A percentile compares a stretch with the other conserved stretches of the same genome.
Conservation (phyloP, 2,329 filamentous ascomycete genomes). For the Fusarium sp. region DNA sequence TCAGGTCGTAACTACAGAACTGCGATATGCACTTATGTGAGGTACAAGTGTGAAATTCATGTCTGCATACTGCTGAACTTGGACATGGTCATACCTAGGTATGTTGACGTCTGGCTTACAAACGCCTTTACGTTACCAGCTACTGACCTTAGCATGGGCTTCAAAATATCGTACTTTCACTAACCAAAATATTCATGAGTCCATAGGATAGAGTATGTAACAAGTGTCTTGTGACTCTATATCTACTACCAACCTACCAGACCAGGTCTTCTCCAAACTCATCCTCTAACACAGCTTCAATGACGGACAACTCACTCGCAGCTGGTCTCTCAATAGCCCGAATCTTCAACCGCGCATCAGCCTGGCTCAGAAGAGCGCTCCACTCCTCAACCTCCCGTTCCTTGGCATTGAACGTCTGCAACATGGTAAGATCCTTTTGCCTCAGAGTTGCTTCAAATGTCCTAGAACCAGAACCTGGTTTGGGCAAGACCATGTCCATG, state of each 20-base stretch:
- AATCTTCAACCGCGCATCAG: constrained; percentile 16
- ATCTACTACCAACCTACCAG: not conserved
- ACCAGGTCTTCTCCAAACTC: not conserved
- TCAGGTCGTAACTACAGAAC: fast-evolving
- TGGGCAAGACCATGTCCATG: constrained; percentile 42
- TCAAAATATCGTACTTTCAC: too few relatives aligned
- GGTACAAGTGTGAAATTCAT: too few relatives aligned
- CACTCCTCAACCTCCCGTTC: constrained; percentile 34
- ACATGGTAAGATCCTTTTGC: constrained; percentile 43
- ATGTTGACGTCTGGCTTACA: too few relatives aligned
- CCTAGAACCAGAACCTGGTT: constrained; percentile 19
- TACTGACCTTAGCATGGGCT: too few relatives aligned
- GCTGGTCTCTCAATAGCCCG: constrained; percentile 26
- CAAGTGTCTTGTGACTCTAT: not conserved
- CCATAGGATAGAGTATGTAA: too few relatives aligned
- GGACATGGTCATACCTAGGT: too few relatives aligned
- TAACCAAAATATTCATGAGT: too few relatives aligned
- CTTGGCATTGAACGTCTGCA: constrained; percentile 37
- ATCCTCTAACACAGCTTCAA: constrained; percentile 16
- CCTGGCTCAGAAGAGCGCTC: constrained; percentile 12
- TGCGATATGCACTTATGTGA: fast-evolving
- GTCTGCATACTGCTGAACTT: too few relatives aligned
- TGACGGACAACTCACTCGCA: constrained; percentile 32
- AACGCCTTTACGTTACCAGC: too few relatives aligned
- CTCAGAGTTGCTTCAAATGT: constrained; percentile 23